These are phyloP conservation scores for Rosa multiflora DNA, from an alignment of 306 rosid species.

Conservation along the genomic window DNA sequence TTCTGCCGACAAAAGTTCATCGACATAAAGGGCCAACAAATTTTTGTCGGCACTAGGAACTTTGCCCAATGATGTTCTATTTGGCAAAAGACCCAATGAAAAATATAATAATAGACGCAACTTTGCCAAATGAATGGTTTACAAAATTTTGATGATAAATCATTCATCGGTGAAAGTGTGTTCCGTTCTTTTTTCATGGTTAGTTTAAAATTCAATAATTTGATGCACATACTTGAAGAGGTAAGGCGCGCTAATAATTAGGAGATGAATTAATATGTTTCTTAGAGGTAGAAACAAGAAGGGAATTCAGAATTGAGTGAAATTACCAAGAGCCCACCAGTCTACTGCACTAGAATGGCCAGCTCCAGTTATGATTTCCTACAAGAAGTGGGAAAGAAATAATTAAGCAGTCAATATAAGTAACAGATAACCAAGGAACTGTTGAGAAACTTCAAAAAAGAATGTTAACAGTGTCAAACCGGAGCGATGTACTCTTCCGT, in stretches of 20 bases:
- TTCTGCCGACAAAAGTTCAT: no score
- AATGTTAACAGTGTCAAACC: slow-evolving; percentile 47
- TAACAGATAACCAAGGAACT: background rate
- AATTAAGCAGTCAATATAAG: slow-evolving; percentile 17
- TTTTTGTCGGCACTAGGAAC: no score
- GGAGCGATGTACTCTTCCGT: slow-evolving; percentile 99
- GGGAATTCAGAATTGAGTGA: slow-evolving; percentile 1
- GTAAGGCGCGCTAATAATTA: background rate
- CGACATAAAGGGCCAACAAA: no score
- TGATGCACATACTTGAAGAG: background rate
- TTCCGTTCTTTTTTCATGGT: background rate
- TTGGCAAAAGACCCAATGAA: no score
- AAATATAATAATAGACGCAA: no score
- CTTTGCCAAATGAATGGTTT: background rate
- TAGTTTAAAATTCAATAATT: background rate
- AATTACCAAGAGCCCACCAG: slow-evolving; percentile 99
- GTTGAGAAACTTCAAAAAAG: slow-evolving; percentile 2
- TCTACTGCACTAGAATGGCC: slow-evolving; percentile 98
- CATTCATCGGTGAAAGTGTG: background rate
- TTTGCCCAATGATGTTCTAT: no score
- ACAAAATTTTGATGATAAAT: no score
- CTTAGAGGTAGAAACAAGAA: background rate
- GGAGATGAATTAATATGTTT: background rate
- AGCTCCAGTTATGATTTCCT: slow-evolving; percentile 95
- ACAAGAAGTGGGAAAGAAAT: slow-evolving; percentile 28